A percentile compares a stretch with the other conserved stretches of the same genome.
Conservation (phyloP, 192 early-diverging fungal genomes). For the Coemansia sp. region DNA sequence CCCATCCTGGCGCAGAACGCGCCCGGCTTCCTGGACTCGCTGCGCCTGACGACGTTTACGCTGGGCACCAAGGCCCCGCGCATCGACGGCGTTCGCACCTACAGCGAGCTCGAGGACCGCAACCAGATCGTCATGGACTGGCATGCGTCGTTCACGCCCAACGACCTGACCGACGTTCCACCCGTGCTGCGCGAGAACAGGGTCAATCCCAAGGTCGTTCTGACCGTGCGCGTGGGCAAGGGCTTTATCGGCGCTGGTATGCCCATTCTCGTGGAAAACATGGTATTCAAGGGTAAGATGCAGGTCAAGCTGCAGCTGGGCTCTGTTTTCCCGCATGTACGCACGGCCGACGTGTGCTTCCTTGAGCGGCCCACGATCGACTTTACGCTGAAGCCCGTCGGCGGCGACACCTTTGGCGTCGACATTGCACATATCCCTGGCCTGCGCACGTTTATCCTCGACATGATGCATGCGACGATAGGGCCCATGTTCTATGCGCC, state of each 20-base stretch:
- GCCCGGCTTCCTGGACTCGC: constrained; percentile 77
- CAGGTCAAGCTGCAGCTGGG: constrained; percentile 81
- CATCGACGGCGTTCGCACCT: constrained; percentile 68
- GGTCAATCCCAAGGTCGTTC: constrained; percentile 83
- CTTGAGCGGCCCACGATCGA: constrained; percentile 81
- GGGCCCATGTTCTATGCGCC: constrained; percentile 84
- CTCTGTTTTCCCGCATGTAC: constrained; percentile 82
- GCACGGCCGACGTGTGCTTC: constrained; percentile 79
- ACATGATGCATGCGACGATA: constrained; percentile 68
- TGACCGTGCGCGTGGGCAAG: constrained; percentile 82
- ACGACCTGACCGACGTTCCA: constrained; percentile 73
- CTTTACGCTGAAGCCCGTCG: constrained; percentile 87
- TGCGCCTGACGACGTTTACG: constrained; percentile 70
- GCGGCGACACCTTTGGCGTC: constrained; percentile 76
- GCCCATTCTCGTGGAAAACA: constrained; percentile 80
- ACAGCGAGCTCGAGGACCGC: constrained; percentile 65
- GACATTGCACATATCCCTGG: constrained; percentile 90
- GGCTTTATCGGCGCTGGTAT: constrained; percentile 81
- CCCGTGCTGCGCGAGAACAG: constrained; percentile 63
- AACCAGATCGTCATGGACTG: constrained; percentile 87
- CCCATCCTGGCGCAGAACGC: constrained; percentile 68
- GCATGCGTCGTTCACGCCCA: constrained; percentile 80
- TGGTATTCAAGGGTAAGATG: constrained; percentile 77
- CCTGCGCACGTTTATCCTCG: constrained; percentile 69
- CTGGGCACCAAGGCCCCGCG: constrained; percentile 73